phyloP scores from a whole-genome alignment of 2,329 filamentous ascomycete genomes.

The Cladophialophora chaetospira region DNA sequence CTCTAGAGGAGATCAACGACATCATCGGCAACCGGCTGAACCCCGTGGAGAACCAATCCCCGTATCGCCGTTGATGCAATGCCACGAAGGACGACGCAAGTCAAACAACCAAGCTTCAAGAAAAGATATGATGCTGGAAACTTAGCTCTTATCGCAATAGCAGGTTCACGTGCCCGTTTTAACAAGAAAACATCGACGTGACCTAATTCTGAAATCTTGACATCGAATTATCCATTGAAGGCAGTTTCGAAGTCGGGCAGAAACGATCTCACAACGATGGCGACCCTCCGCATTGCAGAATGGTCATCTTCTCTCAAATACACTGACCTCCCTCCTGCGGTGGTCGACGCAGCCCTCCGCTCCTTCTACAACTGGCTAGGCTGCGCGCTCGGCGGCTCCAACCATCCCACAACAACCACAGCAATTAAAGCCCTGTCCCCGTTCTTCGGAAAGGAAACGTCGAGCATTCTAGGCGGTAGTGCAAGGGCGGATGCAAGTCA shows the following conservation, averaged over 20 bases:
- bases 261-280: slow-evolving; percentile 27
- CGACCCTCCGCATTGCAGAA: slow-evolving; percentile 50
- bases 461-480: slow-evolving; percentile 39
- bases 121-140: background rate
- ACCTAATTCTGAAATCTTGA: too few relatives aligned
- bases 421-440: slow-evolving; percentile 41
- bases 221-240: too few relatives aligned
- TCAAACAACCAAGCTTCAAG: background rate
- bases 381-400: slow-evolving; percentile 55
- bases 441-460: slow-evolving; percentile 44
- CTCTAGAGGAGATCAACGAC: background rate
- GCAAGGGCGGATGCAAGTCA: slow-evolving; percentile 33
- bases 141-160: background rate
- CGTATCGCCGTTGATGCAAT: too few relatives aligned
- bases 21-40: background rate
- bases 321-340: slow-evolving; percentile 44
- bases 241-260: too few relatives aligned
- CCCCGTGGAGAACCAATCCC: background rate
- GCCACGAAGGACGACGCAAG: too few relatives aligned
- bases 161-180: too few relatives aligned
- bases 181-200: too few relatives aligned
- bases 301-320: slow-evolving; percentile 51
- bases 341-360: slow-evolving; percentile 48
- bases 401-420: slow-evolving; percentile 49
- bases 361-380: slow-evolving; percentile 59